Conservation (phyloP, 345 rosid genomes). For the Conringia planisiliqua region DNA sequence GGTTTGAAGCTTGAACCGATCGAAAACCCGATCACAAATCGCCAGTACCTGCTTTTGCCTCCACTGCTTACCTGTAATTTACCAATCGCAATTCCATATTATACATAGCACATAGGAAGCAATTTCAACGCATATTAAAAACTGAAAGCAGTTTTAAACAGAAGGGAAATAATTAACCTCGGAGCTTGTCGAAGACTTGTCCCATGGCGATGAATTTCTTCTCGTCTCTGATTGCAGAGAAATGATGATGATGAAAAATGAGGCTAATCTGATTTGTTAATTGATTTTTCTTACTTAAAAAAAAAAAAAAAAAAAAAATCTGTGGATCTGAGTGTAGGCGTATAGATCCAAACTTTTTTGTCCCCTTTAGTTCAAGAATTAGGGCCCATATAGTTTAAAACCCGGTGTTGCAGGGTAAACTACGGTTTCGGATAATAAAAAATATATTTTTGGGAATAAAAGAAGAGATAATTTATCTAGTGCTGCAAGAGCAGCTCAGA, state of each 20-base stretch:
- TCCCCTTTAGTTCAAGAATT: too few relatives aligned
- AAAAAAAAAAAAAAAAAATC: too few relatives aligned
- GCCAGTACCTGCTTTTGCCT: conserved; percentile 59
- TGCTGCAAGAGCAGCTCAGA: too few relatives aligned
- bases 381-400: too few relatives aligned
- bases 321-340: neutral
- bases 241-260: neutral
- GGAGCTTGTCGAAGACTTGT: conserved; percentile 64
- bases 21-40: conserved; percentile 64
- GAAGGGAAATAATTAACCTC: conserved; percentile 36
- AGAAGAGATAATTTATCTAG: too few relatives aligned
- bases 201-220: conserved; percentile 52
- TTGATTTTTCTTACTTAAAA: neutral
- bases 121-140: neutral
- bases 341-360: too few relatives aligned
- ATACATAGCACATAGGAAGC: neutral
- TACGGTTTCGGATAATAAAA: too few relatives aligned
- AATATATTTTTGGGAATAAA: too few relatives aligned
- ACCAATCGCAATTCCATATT: neutral
- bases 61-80: conserved; percentile 74
- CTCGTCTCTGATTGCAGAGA: neutral
- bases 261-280: neutral
- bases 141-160: neutral
- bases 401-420: too few relatives aligned
- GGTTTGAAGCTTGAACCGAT: conserved; percentile 45